These are phyloP conservation scores for Geotrichum restrictum DNA, from an alignment of 1,139 yeast species.

Conservation along the genomic window DNA sequence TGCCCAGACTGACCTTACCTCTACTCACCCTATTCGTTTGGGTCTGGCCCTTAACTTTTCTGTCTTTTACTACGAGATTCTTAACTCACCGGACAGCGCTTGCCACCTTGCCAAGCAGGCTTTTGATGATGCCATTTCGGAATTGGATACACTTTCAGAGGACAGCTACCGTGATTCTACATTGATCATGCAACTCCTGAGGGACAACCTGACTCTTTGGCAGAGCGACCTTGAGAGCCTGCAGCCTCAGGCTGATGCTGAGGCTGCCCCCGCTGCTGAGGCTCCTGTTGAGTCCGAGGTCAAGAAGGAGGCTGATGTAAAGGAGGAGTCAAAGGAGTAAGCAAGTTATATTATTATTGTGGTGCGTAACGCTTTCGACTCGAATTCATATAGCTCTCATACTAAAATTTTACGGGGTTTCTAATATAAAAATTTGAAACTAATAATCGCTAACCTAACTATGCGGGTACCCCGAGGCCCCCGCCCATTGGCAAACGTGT, in stretches of 20 bases:
- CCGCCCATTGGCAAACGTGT: too few relatives aligned
- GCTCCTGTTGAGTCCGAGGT: conserved; percentile 9
- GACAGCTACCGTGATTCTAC: conserved; percentile 98
- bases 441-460: too few relatives aligned
- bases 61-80: conserved; percentile 96
- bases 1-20: conserved; percentile 96
- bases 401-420: neutral
- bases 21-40: conserved; percentile 97
- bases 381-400: neutral
- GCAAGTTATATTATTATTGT: conserved; percentile 1
- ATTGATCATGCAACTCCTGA: conserved; percentile 95
- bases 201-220: conserved; percentile 99
- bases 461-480: too few relatives aligned
- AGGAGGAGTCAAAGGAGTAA: conserved; percentile 6
- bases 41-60: conserved; percentile 98
- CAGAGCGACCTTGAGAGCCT: conserved; percentile 51
- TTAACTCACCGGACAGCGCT: conserved; percentile 98
- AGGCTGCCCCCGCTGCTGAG: conserved; percentile 9
- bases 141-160: conserved; percentile 94
- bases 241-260: conserved; percentile 16
- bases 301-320: conserved; percentile 9
- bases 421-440: neutral
- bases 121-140: conserved; percentile 98
- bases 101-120: conserved; percentile 99
- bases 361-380: conserved; percentile 1